Base-by-base conservation (phyloP, 257 asterid species). In the Lavandula angustifolia region DNA sequence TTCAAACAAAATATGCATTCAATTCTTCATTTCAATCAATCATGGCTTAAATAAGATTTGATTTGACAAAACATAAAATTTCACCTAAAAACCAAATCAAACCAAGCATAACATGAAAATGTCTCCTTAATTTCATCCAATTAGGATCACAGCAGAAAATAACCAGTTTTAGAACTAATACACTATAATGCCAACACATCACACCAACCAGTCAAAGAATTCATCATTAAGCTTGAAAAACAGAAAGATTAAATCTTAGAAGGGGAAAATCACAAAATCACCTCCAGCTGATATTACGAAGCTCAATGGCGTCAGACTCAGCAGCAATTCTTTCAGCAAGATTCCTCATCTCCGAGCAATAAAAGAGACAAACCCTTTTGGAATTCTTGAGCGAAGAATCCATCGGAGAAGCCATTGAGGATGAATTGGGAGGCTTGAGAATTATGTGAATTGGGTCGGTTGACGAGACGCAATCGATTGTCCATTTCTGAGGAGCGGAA, bases 211-310 rank as follows among this genome's bases (percentile, higher is more conserved):
- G 13, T 2, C 49, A 13, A 18, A 56, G 31, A 11, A 52, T 40
- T 9, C 11, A 46, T n/a, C 6, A 22, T 10, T 13, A 18, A 64
- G 58, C 13, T 33, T 18, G 32, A 14, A 14, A 4, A 33, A 42
- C 10, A 29, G 3, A 3, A 40, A 29, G 4, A 10, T n/a, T n/a
- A n/a, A n/a, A n/a, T n/a, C n/a, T n/a, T n/a, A n/a, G n/a, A n/a
- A n/a, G n/a, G n/a, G n/a, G n/a, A n/a, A n/a, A n/a, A n/a, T n/a
- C n/a, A n/a, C n/a, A n/a, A n/a, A 44, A 2, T 3, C 74, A 94
- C 99, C 95, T 86, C 99, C 99, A 94, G 64, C 69, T 84, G 65
- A 94, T 84, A 78, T 69, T 79, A 1, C 97, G 95, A 52, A 90
- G 96, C 81, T 94, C 97, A 79, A 94, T 83, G 64, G 89, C 78